phyloP scores from a whole-genome alignment of 371 early-diverging fungal genomes.

The Rhizomucor pusillus region DNA sequence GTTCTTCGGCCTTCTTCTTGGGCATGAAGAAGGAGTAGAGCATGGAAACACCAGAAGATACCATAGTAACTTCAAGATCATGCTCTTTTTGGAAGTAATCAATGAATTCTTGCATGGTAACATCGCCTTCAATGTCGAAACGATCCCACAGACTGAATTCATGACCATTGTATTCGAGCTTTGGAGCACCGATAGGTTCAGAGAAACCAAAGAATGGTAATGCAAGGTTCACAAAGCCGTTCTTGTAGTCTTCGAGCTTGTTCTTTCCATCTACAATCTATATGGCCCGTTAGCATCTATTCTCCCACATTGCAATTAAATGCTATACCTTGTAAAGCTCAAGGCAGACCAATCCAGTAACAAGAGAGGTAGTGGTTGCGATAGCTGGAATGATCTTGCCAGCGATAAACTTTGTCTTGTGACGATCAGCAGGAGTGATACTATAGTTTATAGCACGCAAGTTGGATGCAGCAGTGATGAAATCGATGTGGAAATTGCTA shows the following conservation, averaged over 20 bases:
- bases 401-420: conserved; percentile 99
- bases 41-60: conserved; percentile 93
- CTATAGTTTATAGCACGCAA: conserved; percentile 97
- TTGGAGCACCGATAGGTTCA: conserved; percentile 94
- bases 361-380: conserved; percentile 99
- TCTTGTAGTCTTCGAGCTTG: conserved; percentile 96
- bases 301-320: background rate
- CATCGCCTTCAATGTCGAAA: conserved; percentile 85
- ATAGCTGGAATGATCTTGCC: conserved; percentile 99
- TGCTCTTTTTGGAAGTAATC: conserved; percentile 83
- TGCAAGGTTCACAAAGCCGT: conserved; percentile 98
- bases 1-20: conserved; percentile 84
- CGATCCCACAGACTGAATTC: conserved; percentile 97
- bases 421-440: conserved; percentile 91
- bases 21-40: conserved; percentile 90
- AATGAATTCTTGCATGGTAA: conserved; percentile 89
- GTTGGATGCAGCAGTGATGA: conserved; percentile 98
- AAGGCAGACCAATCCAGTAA: conserved; percentile 97
- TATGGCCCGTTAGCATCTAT: background rate
- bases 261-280: conserved; percentile 71
- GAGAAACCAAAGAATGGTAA: conserved; percentile 99
- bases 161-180: conserved; percentile 80
- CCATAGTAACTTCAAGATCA: conserved; percentile 92
- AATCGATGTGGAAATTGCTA: conserved; percentile 99
- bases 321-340: conserved; percentile 91